Base-by-base conservation (phyloP, 2,329 filamentous ascomycete genomes). In the Verticillium nonalfalfae region DNA sequence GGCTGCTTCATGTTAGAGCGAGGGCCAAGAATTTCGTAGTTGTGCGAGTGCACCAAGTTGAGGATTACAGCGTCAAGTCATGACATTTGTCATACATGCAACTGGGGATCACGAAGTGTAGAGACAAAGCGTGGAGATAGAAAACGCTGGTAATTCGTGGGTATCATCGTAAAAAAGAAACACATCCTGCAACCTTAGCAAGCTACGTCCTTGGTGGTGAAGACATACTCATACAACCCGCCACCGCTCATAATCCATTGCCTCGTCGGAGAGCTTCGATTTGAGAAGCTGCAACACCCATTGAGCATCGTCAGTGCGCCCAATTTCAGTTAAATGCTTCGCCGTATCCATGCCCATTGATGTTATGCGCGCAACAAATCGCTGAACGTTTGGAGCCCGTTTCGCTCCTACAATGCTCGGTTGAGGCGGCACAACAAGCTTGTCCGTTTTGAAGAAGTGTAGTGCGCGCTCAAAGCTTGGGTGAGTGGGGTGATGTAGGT, bases 401-500 rank as follows among this genome's bases (percentile, higher is more conserved):
- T 52, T 52, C 11, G 9, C 45, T 18, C 45, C 45, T 6, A 18
- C 45, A 21, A 26, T 2, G 18, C 7, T 52, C 11, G 45, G 45
- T 18, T 52, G 21, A 4, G 45, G 45, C 18, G 45, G 45, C 18
- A 52, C 45, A 14, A 21, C 45, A 26, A 52, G 45, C 45, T 52
- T 52, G 45, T 52, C 45, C 4, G 45, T 52, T 18, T 52, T 52
- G 18, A 86, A 76, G 59, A 81, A 78, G 2, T 75, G 67, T 11
- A 86, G 66, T 0, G 84, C 84, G 1, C 76, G 75, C 2, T 73
- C 69, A 26, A 79, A 75, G 33, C 77, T 76, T 0, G 84, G 84
- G 2, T 74, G 73, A 0, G 79, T 79, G 0, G 84, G 84, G 66
- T 86, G 84, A 61, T 82, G 75, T 1, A 87, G 74, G 34, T 80